A percentile compares a stretch with the other conserved stretches of the same genome.
Conservation (phyloP, 805 yeast species). For the Candida easanensis region DNA sequence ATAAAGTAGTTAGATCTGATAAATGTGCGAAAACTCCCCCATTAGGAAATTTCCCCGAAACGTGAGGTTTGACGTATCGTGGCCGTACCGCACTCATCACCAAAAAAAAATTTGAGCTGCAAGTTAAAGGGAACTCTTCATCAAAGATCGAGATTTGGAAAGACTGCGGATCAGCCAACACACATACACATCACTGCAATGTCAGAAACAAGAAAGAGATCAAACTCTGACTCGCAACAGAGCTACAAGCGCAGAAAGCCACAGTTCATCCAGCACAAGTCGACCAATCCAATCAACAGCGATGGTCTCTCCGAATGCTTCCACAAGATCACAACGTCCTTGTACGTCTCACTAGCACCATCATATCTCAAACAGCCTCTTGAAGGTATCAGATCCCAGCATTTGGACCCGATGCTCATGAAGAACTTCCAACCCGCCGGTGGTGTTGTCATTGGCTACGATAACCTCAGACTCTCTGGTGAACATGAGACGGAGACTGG, state of each 20-base stretch:
- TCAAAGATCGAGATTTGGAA: too few species aligned
- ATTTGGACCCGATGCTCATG: conserved; percentile 87
- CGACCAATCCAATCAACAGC: conserved; percentile 36
- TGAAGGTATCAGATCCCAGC: conserved; percentile 82
- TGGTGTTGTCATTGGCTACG: conserved; percentile 85
- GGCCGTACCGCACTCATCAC: too few species aligned
- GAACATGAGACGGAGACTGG: conserved; percentile 42
- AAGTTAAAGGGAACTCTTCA: too few species aligned
- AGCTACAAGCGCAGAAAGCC: conserved; percentile 21
- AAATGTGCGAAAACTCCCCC: too few species aligned
- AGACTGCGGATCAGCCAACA: too few species aligned
- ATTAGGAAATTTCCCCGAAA: too few species aligned
- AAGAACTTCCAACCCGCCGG: conserved; percentile 65
- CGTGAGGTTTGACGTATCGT: too few species aligned
- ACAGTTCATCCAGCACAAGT: conserved; percentile 20
- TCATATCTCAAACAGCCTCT: conserved; percentile 63
- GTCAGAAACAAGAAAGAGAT: conserved; percentile 15
- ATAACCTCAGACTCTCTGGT: conserved; percentile 51
- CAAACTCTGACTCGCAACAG: conserved; percentile 16
- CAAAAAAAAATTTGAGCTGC: too few species aligned
- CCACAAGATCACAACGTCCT: conserved; percentile 51
- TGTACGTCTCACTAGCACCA: conserved; percentile 91
- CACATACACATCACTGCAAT: too few species aligned
- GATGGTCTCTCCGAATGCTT: conserved; percentile 68
- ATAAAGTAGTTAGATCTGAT: too few species aligned